Evolutionary conservation across 257 asterid genomes (phyloP).

Genomic region (Gentiana dahurica): DNA sequence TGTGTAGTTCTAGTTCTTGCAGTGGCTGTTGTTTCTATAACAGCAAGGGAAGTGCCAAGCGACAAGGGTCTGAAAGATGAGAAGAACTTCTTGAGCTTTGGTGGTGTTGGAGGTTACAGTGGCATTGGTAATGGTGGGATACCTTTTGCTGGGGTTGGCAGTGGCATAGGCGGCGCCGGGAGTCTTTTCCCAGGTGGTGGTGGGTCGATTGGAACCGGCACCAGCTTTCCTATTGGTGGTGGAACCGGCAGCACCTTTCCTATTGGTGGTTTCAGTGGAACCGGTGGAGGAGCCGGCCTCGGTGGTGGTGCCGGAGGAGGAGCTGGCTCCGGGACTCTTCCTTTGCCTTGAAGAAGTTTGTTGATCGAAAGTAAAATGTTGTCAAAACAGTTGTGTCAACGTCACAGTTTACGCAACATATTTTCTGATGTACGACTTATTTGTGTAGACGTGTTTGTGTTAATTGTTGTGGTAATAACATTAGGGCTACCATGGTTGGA

Average conservation of each 20-base stretch:
- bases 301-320: slow-evolving; percentile 14
- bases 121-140: slow-evolving; percentile 17
- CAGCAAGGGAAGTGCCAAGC: slow-evolving; percentile 24
- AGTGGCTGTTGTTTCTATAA: slow-evolving; percentile 13
- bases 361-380: too few relatives aligned
- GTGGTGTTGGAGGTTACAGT: slow-evolving; percentile 20
- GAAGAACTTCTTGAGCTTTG: slow-evolving; percentile 21
- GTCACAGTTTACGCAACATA: background rate
- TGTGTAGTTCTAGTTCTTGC: slow-evolving; percentile 11
- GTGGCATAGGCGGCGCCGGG: slow-evolving; percentile 15
- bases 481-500: too few relatives aligned
- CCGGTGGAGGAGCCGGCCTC: slow-evolving; percentile 11
- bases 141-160: slow-evolving; percentile 21
- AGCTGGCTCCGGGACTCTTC: slow-evolving; percentile 14
- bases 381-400: too few relatives aligned
- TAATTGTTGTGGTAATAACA: background rate
- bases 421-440: background rate
- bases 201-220: slow-evolving; percentile 12
- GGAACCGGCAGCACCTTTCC: slow-evolving; percentile 10
- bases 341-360: slow-evolving; percentile 18
- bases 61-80: slow-evolving; percentile 25
- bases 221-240: slow-evolving; percentile 12
- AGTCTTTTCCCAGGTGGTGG: slow-evolving; percentile 7
- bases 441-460: background rate
- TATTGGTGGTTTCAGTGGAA: slow-evolving; percentile 15